These are phyloP conservation scores for Didymella segeticola DNA, from an alignment of 2,329 filamentous ascomycete genomes.

Conservation along the genomic window DNA sequence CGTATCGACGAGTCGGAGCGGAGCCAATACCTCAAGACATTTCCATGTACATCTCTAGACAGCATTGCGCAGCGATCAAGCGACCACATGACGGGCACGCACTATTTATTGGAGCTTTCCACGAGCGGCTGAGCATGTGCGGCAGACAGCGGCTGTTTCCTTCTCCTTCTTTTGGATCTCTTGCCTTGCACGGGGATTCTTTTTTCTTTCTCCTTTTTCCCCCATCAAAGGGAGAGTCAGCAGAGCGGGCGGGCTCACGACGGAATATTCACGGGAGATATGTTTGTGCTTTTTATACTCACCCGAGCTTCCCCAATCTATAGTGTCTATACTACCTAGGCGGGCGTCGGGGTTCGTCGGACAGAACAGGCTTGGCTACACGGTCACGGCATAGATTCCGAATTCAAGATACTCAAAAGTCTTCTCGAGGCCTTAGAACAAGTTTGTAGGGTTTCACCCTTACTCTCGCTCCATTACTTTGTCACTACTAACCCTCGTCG, in stretches of 20 bases:
- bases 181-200: neutral
- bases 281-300: slow-evolving; percentile 32
- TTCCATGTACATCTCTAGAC: slow-evolving; percentile 13
- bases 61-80: slow-evolving; percentile 11
- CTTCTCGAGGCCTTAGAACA: no score
- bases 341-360: slow-evolving; percentile 10
- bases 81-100: neutral
- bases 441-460: no score
- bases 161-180: slow-evolving; percentile 14
- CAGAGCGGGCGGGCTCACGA: neutral
- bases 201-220: slow-evolving; percentile 1
- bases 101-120: neutral
- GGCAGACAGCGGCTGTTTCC: no score
- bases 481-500: no score
- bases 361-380: slow-evolving; percentile 15
- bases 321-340: slow-evolving; percentile 36
- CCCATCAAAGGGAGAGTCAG: no score
- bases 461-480: no score
- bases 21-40: neutral
- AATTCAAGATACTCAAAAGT: slow-evolving; percentile 6
- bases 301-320: slow-evolving; percentile 23
- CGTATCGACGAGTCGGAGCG: slow-evolving; percentile 2
- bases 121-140: slow-evolving; percentile 4
- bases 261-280: slow-evolving; percentile 21
- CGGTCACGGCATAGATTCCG: slow-evolving; percentile 15